A percentile compares a stretch with the other conserved stretches of the same genome.
phyloP scores from a whole-genome alignment of 2,329 filamentous ascomycete genomes.

The Aspergillus eucalypticola region DNA sequence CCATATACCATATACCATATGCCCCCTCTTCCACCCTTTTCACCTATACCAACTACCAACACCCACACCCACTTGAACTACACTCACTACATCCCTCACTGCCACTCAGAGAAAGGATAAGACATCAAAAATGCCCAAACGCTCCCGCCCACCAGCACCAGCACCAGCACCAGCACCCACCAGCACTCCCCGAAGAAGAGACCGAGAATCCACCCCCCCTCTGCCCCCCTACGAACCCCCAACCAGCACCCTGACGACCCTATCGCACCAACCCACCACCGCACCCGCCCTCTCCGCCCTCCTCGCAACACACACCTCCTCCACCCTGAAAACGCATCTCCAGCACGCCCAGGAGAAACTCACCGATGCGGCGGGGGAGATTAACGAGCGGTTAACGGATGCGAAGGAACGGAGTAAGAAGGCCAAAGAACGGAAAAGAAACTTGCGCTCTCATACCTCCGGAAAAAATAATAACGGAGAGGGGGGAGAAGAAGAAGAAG shows the following conservation, averaged over 20 bases:
- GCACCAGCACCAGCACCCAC: too few species aligned
- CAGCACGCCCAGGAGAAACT: conserved; percentile 50
- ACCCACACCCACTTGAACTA: not conserved
- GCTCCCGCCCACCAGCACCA: not conserved
- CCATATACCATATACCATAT: not conserved
- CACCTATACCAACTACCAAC: not conserved
- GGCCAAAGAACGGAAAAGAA: conserved; percentile 33
- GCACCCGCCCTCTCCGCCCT: conserved; percentile 51
- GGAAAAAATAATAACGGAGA: conserved; percentile 12
- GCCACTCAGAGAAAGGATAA: too few species aligned
- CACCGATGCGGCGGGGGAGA: conserved; percentile 51
- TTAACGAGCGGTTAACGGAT: conserved; percentile 56
- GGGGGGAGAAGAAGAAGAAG: not conserved
- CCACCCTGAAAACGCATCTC: conserved; percentile 52
- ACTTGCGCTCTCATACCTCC: conserved; percentile 15
- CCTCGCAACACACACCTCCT: conserved; percentile 42
- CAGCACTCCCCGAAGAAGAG: not conserved
- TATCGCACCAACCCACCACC: conserved; percentile 52
- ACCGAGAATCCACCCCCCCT: conserved; percentile 13
- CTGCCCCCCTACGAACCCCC: conserved; percentile 57
- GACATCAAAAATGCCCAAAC: not conserved
- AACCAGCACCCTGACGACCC: conserved; percentile 51
- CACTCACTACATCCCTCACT: too few species aligned
- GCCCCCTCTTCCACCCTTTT: too few species aligned
- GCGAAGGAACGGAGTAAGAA: conserved; percentile 40